Conservation (phyloP, 108 stramenopile species). For the Skeletonema tropicum region DNA sequence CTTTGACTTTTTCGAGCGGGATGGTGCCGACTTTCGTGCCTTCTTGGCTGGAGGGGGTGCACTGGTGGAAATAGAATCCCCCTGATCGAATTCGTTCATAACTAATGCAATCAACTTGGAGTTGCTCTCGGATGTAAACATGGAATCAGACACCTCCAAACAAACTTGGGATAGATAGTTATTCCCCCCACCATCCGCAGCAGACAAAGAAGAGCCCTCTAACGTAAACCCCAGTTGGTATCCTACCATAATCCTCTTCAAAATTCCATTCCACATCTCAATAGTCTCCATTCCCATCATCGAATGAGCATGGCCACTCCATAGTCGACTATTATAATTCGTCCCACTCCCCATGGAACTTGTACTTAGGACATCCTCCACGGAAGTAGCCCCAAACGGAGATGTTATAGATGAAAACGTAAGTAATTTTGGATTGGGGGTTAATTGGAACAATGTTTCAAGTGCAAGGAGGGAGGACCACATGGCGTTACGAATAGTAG, state of each 20-base stretch:
- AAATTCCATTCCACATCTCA: constrained; percentile 38
- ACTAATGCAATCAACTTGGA: constrained; percentile 24
- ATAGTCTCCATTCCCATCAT: constrained; percentile 41
- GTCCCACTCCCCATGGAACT: not conserved
- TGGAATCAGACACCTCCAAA: constrained; percentile 13
- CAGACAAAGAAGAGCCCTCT: not conserved
- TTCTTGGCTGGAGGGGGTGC: constrained; percentile 28
- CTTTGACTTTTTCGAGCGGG: constrained; percentile 9
- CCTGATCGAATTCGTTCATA: not conserved
- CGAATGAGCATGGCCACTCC: constrained; percentile 31
- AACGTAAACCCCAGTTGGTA: constrained; percentile 30
- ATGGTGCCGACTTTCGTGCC: constrained; percentile 10
- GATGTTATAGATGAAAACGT: constrained; percentile 5
- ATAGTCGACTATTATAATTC: constrained; percentile 9
- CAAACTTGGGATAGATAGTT: constrained; percentile 21
- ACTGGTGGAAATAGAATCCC: not conserved
- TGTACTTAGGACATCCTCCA: not conserved
- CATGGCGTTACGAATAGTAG: constrained; percentile 13
- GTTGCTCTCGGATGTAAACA: constrained; percentile 23
- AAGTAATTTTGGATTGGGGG: constrained; percentile 13
- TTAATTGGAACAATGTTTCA: constrained; percentile 18
- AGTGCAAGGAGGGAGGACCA: constrained; percentile 19
- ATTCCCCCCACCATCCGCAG: constrained; percentile 1
- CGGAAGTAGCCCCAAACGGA: not conserved
- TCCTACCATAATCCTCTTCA: constrained; percentile 35